Evolutionary conservation across 305 asterid genomes (phyloP).

Genomic region (Striga hermonthica): DNA sequence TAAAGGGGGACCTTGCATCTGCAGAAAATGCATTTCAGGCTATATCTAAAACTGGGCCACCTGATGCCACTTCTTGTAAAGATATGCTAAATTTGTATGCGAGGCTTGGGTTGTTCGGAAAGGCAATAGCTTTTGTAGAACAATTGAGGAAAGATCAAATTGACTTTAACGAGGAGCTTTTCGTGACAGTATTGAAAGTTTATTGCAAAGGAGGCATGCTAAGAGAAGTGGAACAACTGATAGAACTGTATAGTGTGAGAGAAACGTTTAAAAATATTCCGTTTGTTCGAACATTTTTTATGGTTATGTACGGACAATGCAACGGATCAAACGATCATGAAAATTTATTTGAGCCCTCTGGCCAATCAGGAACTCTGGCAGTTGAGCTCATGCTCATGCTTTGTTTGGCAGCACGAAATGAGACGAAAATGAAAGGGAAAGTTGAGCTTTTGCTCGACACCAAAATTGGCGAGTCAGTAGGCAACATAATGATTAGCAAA

Average conservation of each 20-base stretch:
- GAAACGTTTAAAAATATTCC: constrained; percentile 43
- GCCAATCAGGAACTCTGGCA: constrained; percentile 44
- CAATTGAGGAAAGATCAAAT: constrained; percentile 57
- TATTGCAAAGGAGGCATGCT: constrained; percentile 80
- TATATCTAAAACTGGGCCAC: constrained; percentile 57
- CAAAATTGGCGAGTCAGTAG: constrained; percentile 55
- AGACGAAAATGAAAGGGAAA: constrained; percentile 41
- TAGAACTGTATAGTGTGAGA: constrained; percentile 44
- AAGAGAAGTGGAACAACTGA: constrained; percentile 52
- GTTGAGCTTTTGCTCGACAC: constrained; percentile 51
- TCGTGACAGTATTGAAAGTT: constrained; percentile 57
- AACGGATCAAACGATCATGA: constrained; percentile 30
- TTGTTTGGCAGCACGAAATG: constrained; percentile 50
- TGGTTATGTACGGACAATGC: constrained; percentile 43
- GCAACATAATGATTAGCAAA: constrained; percentile 62
- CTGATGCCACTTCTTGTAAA: constrained; percentile 58
- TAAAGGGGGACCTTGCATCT: constrained; percentile 64
- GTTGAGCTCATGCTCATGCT: constrained; percentile 60
- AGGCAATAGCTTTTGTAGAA: constrained; percentile 58
- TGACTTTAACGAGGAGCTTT: constrained; percentile 71
- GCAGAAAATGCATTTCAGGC: constrained; percentile 68
- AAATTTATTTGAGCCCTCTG: constrained; percentile 38
- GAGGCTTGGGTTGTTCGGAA: constrained; percentile 58
- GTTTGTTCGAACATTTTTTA: constrained; percentile 42
- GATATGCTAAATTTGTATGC: constrained; percentile 63